Conservation (phyloP, 148 eudicot species). For the Nyssa sinensis region DNA sequence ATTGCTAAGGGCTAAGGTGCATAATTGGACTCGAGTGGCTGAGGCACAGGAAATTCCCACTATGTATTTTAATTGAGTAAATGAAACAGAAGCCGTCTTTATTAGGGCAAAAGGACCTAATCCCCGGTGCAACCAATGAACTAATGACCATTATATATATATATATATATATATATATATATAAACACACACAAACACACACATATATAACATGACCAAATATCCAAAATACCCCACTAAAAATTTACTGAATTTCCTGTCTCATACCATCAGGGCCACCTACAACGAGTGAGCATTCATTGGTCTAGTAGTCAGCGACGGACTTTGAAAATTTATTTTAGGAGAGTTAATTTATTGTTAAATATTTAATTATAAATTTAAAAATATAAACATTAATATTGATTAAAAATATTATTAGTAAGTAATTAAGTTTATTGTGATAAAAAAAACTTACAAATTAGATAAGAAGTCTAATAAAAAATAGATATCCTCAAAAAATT, state of each 20-base stretch:
- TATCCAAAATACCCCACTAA: neutral
- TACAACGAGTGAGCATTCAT: neutral
- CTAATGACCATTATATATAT: neutral
- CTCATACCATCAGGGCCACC: neutral
- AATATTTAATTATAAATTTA: no score
- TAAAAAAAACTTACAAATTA: no score
- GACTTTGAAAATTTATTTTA: no score
- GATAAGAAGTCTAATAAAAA: no score
- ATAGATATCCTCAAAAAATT: no score
- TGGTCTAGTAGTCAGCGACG: no score
- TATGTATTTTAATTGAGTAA: neutral
- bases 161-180: no score
- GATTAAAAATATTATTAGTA: no score
- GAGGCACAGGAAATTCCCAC: neutral
- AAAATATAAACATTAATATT: neutral
- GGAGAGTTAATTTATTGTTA: no score
- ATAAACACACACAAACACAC: no score
- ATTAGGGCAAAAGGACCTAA: neutral
- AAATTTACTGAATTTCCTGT: neutral
- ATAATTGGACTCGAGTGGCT: neutral
- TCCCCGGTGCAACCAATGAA: slow-evolving; percentile 6
- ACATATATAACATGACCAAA: neutral
- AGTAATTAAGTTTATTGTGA: no score
- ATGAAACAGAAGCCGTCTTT: neutral
- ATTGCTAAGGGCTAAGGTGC: neutral